Evolutionary conservation across 345 rosid species (phyloP), one percentile per base, ranked within the genome.

Genomic region (Pistacia vera): DNA sequence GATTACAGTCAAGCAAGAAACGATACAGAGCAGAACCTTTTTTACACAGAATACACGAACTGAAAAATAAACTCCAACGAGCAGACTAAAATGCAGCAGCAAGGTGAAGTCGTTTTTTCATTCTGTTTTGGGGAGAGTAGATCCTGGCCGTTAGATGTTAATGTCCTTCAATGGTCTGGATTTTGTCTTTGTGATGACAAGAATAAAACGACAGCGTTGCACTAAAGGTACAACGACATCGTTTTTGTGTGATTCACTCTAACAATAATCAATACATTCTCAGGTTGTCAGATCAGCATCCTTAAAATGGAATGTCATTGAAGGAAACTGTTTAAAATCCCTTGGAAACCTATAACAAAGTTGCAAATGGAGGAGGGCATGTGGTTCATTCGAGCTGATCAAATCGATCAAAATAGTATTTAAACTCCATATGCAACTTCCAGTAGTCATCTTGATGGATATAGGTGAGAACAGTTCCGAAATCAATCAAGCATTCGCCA

Each of bases 231-330:
- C n/a, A 14, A 36, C 0, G 35, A 59, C 58, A 22, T 1, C 25
- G 25, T 22, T 22, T 22, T 22, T 22, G 25, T 22, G 25, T 22
- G 25, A 0, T 22, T 22, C 25, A 22, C 25, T 22, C 25, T 22
- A 22, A 22, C 25, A 22, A 20, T 4, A 7, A 28, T 16, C 30
- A 35, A 17, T 28, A 17, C 25, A 70, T 56, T 1, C n/a, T 55
- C 18, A 3, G 33, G 51, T n/a, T 3, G 41, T 2, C 11, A 70
- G 51, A 11, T 70, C 12, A 0, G 63, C 63, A 8, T 48, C 51
- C 13, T 55, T 18, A 56, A 56, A 70, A 56, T 70, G 63, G 51
- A 2, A 70, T 12, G 74, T 56, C 30, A 70, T n/a, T 6, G 63
- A 36, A 5, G 46, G 51, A 38, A 35, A 72, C 35, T 8, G 10